phyloP scores from a whole-genome alignment of 208 protist genomes.

The Leishmania aethiopica region DNA sequence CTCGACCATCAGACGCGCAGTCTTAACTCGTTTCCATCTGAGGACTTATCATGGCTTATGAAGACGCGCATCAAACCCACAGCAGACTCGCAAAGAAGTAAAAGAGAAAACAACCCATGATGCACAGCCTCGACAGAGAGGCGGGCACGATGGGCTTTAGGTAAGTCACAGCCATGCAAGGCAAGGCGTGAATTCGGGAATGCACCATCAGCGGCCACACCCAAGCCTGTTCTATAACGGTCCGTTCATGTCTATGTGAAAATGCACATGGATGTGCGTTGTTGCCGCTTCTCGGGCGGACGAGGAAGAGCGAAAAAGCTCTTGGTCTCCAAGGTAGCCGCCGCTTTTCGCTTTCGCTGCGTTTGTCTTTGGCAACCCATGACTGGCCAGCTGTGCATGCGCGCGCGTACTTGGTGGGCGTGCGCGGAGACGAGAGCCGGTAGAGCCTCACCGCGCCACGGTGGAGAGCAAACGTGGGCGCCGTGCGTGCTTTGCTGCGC shows the following conservation, averaged over 20 bases:
- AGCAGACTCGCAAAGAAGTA: not conserved
- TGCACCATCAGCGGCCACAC: not conserved
- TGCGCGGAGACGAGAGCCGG: not conserved
- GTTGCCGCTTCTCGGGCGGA: not conserved
- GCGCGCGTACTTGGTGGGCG: not conserved
- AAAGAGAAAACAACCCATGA: not conserved
- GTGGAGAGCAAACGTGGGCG: not conserved
- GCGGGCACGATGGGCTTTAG: not conserved
- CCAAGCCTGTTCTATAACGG: not conserved
- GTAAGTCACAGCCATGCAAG: not conserved
- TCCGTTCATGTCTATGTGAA: not conserved
- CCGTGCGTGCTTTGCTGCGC: not conserved
- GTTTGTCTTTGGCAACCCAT: not conserved
- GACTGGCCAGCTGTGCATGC: not conserved
- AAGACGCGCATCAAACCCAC: not conserved
- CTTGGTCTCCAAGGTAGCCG: not conserved
- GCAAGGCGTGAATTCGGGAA: not conserved
- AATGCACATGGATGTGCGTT: not conserved
- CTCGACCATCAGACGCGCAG: not conserved
- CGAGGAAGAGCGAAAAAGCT: not conserved
- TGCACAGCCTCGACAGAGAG: not conserved
- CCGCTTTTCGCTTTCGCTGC: not conserved
- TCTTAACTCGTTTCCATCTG: no score
- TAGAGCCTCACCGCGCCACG: not conserved
- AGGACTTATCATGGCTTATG: no score